Base-by-base conservation (phyloP, 495 filamentous ascomycete genomes). In the Penicillium parvum region DNA sequence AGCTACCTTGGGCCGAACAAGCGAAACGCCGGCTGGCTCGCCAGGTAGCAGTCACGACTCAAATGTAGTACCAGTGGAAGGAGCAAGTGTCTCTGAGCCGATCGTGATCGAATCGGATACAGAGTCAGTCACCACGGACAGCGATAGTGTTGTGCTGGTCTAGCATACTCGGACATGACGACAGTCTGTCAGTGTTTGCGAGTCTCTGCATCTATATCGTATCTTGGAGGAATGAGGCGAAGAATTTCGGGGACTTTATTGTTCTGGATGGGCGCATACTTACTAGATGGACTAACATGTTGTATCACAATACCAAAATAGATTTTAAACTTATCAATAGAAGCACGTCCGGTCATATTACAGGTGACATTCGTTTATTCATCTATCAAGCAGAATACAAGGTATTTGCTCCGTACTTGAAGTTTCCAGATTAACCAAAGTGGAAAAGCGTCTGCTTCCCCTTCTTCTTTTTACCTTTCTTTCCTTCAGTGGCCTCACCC, bases 371-470 rank as follows among this genome's bases (percentile, higher is more conserved):
- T 28, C 16, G 15, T 15, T 30, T 32, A 44, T 27, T 28, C 22
- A 21, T 49, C 40, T 40, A 26, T 40, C 15, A 30, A 42, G 16
- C 8, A 23, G 43, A 23, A 29, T 18, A 38, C 21, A 36, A 35
- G 12, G 19, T 37, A 33, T 43, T 15, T 29, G 22, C 40, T 10
- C 38, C 2, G 12, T 18, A 17, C 10, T 15, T 15, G 25, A 41
- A 25, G 3, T 29, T 19, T n/a, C 21, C 26, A 7, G 14, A 47
- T 60, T 45, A 78, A 34, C 75, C 75, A 53, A 77, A 75, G 47
- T 77, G 73, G 56, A 74, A 75, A 37, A 90, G 63, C 3, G 85
- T 82, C 65, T 91, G 84, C 68, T 91, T 91, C 62, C 88, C 85
- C 47, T 78, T 81, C 65, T 87, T 83, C 47, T 83, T 89, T 11